phyloP scores from a whole-genome alignment of 495 filamentous ascomycete genomes.

The Xylaria flabelliformis region DNA sequence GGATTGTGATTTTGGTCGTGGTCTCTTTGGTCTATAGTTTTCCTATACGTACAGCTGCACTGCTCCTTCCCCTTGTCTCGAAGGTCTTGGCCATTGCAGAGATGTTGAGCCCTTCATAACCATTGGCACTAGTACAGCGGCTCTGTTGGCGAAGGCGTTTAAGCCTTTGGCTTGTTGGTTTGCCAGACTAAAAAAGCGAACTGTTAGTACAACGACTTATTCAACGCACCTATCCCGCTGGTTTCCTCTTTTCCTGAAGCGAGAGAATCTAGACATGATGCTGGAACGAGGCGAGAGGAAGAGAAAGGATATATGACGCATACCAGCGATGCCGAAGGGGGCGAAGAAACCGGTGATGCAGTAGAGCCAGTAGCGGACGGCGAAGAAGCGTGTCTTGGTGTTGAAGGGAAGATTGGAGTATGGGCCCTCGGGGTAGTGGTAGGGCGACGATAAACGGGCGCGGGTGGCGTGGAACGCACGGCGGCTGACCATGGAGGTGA shows the following conservation, averaged over 20 bases:
- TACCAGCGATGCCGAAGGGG: slow-evolving; percentile 84
- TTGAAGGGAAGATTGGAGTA: slow-evolving; percentile 96
- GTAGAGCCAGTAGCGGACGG: slow-evolving; percentile 80
- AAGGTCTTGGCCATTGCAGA: neutral
- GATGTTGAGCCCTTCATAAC: neutral
- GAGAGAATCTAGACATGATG: neutral
- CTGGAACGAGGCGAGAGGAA: neutral
- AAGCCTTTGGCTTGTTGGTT: slow-evolving; percentile 70
- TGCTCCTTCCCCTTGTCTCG: neutral
- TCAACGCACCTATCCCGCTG: neutral
- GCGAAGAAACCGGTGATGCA: slow-evolving; percentile 76
- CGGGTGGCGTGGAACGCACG: slow-evolving; percentile 94
- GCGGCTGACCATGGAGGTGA: slow-evolving; percentile 74
- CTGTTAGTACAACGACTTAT: slow-evolving; percentile 1
- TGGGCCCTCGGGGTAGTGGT: slow-evolving; percentile 98
- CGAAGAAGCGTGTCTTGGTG: slow-evolving; percentile 84
- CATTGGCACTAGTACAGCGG: neutral
- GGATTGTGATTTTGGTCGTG: slow-evolving; percentile 26
- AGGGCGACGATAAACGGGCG: slow-evolving; percentile 82
- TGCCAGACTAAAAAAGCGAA: slow-evolving; percentile 70
- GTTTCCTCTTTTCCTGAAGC: neutral
- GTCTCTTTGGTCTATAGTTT: slow-evolving; percentile 36
- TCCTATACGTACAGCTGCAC: slow-evolving; percentile 39
- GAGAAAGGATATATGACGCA: slow-evolving; percentile 49
- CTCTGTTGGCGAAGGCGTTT: slow-evolving; percentile 33